phyloP scores from a whole-genome alignment of 805 yeast genomes.

The Ogataea methanolica region DNA sequence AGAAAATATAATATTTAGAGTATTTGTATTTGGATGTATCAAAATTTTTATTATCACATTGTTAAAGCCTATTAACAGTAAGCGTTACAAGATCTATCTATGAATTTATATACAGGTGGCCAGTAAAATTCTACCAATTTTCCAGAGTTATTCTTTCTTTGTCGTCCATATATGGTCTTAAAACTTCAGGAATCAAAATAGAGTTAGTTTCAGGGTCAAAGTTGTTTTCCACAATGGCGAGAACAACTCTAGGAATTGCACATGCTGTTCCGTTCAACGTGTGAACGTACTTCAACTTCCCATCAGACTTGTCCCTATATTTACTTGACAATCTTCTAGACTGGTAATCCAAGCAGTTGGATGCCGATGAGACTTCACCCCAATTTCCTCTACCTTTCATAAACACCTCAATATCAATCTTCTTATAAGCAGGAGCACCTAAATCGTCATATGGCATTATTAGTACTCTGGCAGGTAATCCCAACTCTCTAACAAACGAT shows the following conservation, averaged over 20 bases:
- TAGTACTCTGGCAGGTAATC: constrained; percentile 74
- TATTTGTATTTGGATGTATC: no score
- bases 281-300: constrained; percentile 51
- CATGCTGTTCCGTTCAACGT: constrained; percentile 94
- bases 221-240: constrained; percentile 84
- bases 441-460: constrained; percentile 88
- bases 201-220: constrained; percentile 55
- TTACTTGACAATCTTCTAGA: constrained; percentile 75
- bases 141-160: constrained; percentile 26
- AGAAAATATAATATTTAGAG: no score
- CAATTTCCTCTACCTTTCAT: constrained; percentile 93
- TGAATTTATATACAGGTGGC: neutral
- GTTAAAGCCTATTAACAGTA: no score
- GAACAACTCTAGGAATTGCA: constrained; percentile 88
- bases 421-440: constrained; percentile 90
- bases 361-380: constrained; percentile 91
- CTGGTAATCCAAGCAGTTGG: constrained; percentile 91
- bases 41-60: no score
- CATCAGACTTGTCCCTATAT: constrained; percentile 32
- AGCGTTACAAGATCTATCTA: neutral
- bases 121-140: neutral
- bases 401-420: constrained; percentile 94
- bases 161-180: constrained; percentile 71
- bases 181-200: constrained; percentile 61
- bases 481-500: constrained; percentile 58